Conservation (phyloP, 805 yeast species). For the Barnettozyma salicaria region DNA sequence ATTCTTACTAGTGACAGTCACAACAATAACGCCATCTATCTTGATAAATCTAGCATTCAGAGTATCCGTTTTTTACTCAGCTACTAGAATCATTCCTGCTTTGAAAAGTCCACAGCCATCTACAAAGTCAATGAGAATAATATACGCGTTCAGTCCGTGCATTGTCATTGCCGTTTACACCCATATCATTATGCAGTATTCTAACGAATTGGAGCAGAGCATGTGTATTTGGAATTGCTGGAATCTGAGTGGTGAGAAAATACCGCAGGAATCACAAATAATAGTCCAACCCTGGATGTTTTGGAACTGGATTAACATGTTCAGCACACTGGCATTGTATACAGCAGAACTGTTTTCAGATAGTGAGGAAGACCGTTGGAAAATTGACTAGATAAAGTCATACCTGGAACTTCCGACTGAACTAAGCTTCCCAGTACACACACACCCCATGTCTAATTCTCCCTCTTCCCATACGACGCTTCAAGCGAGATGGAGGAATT, state of each 20-base stretch:
- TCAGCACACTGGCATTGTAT: slow-evolving; percentile 71
- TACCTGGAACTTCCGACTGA: background rate
- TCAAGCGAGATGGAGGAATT: too few relatives aligned
- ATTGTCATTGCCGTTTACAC: slow-evolving; percentile 93
- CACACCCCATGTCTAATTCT: too few relatives aligned
- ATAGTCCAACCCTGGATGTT: slow-evolving; percentile 78
- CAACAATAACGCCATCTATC: slow-evolving; percentile 71
- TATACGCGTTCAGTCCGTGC: slow-evolving; percentile 90
- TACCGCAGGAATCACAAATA: slow-evolving; percentile 17
- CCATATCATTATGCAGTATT: slow-evolving; percentile 77
- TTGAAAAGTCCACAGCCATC: slow-evolving; percentile 36
- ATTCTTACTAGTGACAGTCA: slow-evolving; percentile 40
- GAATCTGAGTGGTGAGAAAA: slow-evolving; percentile 20
- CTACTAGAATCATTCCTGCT: slow-evolving; percentile 89
- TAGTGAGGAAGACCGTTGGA: slow-evolving; percentile 22
- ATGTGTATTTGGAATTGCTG: slow-evolving; percentile 55
- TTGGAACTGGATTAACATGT: slow-evolving; percentile 96
- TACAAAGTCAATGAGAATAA: slow-evolving; percentile 38
- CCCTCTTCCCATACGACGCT: too few relatives aligned
- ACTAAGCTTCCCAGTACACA: too few relatives aligned
- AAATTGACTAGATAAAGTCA: slow-evolving; percentile 14
- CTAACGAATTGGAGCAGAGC: slow-evolving; percentile 64
- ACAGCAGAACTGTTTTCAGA: slow-evolving; percentile 60
- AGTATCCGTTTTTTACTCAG: slow-evolving; percentile 81
- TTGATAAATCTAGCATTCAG: slow-evolving; percentile 78